Evolutionary conservation across 2,329 filamentous ascomycete species (phyloP), one percentile per base, ranked within the genome.

Genomic region (Gnomoniopsis smithogilvyi): DNA sequence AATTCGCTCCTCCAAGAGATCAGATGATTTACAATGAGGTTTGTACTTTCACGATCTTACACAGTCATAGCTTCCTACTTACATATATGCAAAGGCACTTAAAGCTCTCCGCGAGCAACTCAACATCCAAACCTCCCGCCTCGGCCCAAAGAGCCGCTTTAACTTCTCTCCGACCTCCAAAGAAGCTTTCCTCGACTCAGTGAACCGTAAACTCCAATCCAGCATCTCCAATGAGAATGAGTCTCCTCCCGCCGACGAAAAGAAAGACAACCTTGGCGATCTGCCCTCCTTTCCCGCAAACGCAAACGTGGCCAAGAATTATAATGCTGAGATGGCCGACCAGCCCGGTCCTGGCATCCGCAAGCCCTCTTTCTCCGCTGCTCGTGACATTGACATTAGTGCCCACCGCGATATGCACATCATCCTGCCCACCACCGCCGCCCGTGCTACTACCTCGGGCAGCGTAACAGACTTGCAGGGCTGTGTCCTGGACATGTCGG

Each of bases 1-100:
- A 88, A 58, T 92, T 88, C 65, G 85, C 96, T 17, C 92, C 95
- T 2, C 86, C 92, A 8, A 96, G 97, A 70, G 95, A 98, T 68
- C 91, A 95, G 72, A 86, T 91, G 66, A 88, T 89, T 24, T 98
- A 96, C 69, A 84, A 88, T 47, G 87, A 93, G 76, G 91, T 92
- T 74, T 56, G 68, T 60, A 21, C 34, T 11, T 47, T 11, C 45
- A 15, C 19, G 15, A 14, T 14, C 8, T 6, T 6, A 24, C n/a
- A 21, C 49, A 50, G 14, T 57, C 56, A 12, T 26, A 8, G 54
- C 45, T n/a, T 14, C 24, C 53, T 14, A 21, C 41, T 36, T 34
- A 67, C 46, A 63, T 48, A 21, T 17, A 8, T 17, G 41, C 12
- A 11, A 66, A 92, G 85, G 84, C 90, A 22, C 86, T 97, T 73